Conservation (phyloP, 805 yeast genomes). For the Metschnikowia anglica region DNA sequence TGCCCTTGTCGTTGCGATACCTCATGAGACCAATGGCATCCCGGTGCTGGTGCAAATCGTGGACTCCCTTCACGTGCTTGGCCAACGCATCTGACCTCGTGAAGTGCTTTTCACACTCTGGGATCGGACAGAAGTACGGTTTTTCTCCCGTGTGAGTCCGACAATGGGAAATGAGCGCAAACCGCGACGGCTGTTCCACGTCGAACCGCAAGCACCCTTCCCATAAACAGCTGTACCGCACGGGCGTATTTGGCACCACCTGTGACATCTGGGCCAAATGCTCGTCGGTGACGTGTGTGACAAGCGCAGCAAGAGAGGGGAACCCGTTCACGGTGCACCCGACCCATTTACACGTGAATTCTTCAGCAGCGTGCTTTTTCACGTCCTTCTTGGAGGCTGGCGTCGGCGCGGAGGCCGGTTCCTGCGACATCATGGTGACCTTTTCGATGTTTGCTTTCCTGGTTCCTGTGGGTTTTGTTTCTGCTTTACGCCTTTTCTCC, state of each 20-base stretch:
- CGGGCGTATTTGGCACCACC: slow-evolving; percentile 22
- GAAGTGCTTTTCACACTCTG: slow-evolving; percentile 63
- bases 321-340: slow-evolving; percentile 26
- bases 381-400: slow-evolving; percentile 2
- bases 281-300: slow-evolving; percentile 31
- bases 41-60: slow-evolving; percentile 46
- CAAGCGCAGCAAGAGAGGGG: slow-evolving; percentile 28
- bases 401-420: too few species aligned
- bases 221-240: slow-evolving; percentile 60
- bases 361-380: slow-evolving; percentile 10
- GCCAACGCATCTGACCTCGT: slow-evolving; percentile 61
- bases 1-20: slow-evolving; percentile 32
- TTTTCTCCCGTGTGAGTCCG: slow-evolving; percentile 66
- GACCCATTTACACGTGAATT: slow-evolving; percentile 33
- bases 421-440: slow-evolving; percentile 10
- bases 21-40: slow-evolving; percentile 33
- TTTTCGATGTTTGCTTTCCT: not conserved
- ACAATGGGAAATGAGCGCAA: slow-evolving; percentile 61
- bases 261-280: slow-evolving; percentile 26
- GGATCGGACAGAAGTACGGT: slow-evolving; percentile 59
- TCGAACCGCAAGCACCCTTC: slow-evolving; percentile 54
- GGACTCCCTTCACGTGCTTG: slow-evolving; percentile 61
- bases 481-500: not conserved
- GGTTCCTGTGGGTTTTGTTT: not conserved
- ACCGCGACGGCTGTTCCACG: slow-evolving; percentile 50